A percentile compares a stretch with the other conserved stretches of the same genome.
Conservation (phyloP, 73 alveolate genomes). For the Paramecium octaurelia region DNA sequence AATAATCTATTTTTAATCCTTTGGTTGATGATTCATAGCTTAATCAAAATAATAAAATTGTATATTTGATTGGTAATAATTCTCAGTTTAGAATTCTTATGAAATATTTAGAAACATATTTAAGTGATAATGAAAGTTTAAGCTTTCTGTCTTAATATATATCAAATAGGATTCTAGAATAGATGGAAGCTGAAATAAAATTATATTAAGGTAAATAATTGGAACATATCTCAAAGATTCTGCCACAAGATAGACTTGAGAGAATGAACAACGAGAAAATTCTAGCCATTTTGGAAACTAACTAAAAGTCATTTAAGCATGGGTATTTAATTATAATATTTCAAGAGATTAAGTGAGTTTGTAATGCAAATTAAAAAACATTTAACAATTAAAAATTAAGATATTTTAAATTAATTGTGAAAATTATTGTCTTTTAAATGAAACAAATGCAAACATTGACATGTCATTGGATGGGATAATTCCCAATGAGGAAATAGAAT, state of each 20-base stretch:
- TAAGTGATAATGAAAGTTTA: neutral
- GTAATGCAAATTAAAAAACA: neutral
- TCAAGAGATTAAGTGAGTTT: neutral
- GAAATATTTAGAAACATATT: neutral
- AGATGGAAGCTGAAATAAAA: neutral
- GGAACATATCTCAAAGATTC: neutral
- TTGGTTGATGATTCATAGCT: neutral
- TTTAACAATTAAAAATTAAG: neutral
- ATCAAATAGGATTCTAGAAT: neutral
- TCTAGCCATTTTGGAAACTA: neutral
- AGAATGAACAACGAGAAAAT: neutral
- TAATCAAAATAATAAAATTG: neutral
- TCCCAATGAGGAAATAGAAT: slow-evolving; percentile 34
- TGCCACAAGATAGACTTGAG: neutral
- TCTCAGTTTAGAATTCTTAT: neutral
- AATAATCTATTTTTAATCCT: neutral
- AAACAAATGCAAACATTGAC: neutral
- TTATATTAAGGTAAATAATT: neutral
- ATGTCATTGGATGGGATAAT: slow-evolving; percentile 39
- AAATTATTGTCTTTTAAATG: slow-evolving; percentile 26
- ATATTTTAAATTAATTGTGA: slow-evolving; percentile 37
- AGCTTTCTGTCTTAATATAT: neutral
- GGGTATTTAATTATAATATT: neutral
- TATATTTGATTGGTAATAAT: neutral
- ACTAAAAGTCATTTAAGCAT: neutral